Evolutionary conservation across 306 rosid genomes (phyloP), one percentile per base, ranked within the genome.

Genomic region (Abrus pulchellus): DNA sequence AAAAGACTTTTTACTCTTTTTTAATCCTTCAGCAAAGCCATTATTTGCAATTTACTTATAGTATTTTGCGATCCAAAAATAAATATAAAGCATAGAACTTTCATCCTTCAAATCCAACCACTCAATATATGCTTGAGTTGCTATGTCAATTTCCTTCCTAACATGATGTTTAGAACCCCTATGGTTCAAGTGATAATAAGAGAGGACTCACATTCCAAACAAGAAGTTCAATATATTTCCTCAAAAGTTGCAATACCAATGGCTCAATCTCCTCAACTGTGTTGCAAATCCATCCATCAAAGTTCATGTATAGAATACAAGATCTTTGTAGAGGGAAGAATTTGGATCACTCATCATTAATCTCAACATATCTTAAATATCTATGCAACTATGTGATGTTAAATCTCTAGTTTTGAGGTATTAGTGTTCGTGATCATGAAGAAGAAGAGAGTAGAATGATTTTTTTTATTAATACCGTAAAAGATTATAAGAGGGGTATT

Each of bases 31-130:
- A 1, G 98, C 97, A 92, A 62, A 2, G 89, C 92, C 91, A 83
- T 85, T 97, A 94, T 92, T 28, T 90, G 93, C 59, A 86, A 49
- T 0, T 79, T 81, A 32, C 80, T 79, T 12, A 94, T 87, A 0
- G 97, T 88, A 87, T 92, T 88, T 85, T 94, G 98, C 9, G 98
- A 94, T 7, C 98, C 98, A 72, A 94, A 20, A 94, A 2, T 90
- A 92, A 47, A 94, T 77, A 81, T 92, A 92, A 6, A 94, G 52
- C 80, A 94, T 94, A 5, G 94, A 92, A 3, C 48, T 60, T 0
- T 75, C 71, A 5, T 44, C 66, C 3, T 86, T 83, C 7, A 27
- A 65, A 61, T 92, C 73, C 0, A 94, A 86, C 97, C 97, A 94
- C 52, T 85, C 77, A 0, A 86, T 53, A 82, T 90, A 89, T 40